Conservation (phyloP, 371 early-diverging fungal species). For the Pancytospora philotis region DNA sequence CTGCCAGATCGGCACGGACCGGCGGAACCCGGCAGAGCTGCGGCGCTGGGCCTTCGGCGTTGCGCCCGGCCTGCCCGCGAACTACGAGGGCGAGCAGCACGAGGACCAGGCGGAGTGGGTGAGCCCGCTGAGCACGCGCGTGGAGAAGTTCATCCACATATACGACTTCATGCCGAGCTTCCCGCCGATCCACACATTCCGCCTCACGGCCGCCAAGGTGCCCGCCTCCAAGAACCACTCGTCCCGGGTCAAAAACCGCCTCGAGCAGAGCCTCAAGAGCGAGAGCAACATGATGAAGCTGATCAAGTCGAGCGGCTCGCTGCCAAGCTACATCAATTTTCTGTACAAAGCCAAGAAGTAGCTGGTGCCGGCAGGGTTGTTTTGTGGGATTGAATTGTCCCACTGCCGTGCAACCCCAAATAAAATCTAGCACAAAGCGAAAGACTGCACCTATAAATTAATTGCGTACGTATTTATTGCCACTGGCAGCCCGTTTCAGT, state of each 20-base stretch:
- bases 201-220: constrained; percentile 45
- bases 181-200: constrained; percentile 59
- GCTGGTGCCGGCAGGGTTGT: not conserved
- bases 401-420: too few species aligned
- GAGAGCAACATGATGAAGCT: constrained; percentile 54
- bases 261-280: constrained; percentile 54
- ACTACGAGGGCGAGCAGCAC: constrained; percentile 22
- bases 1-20: not conserved
- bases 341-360: constrained; percentile 25
- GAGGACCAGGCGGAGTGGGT: constrained; percentile 9
- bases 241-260: constrained; percentile 48
- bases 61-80: constrained; percentile 4
- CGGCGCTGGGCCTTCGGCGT: not conserved
- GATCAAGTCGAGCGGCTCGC: constrained; percentile 36
- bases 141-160: constrained; percentile 55
- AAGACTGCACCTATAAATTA: too few species aligned
- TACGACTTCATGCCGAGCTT: constrained; percentile 59
- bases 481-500: too few species aligned
- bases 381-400: too few species aligned
- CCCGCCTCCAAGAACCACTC: constrained; percentile 36
- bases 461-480: too few species aligned
- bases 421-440: too few species aligned
- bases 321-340: constrained; percentile 45
- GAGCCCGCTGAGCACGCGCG: constrained; percentile 32
- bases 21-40: not conserved